phyloP scores from a whole-genome alignment of 1,139 yeast species.

The Blastobotrys malaysiensis region DNA sequence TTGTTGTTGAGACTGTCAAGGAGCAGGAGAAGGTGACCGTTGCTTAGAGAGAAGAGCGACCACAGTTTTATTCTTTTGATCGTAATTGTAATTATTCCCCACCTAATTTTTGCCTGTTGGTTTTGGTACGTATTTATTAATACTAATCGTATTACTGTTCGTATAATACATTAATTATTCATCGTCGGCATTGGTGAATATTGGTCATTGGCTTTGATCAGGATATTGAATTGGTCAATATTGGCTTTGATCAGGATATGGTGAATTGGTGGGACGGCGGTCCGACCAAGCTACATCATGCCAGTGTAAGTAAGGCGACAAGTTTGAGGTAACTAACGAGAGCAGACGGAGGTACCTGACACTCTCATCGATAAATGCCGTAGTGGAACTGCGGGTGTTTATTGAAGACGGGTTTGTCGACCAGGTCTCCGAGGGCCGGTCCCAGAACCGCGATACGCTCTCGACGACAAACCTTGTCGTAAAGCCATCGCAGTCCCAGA shows the following conservation, averaged over 20 bases:
- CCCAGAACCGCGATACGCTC: background rate
- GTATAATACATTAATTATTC: background rate
- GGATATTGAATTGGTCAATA: too few species aligned
- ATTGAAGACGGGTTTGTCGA: slow-evolving; percentile 1
- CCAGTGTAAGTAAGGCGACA: background rate
- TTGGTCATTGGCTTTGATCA: too few species aligned
- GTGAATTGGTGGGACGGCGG: too few species aligned
- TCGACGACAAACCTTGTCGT: background rate
- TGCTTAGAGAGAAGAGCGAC: background rate
- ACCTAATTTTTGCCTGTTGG: background rate
- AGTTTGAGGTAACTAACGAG: background rate
- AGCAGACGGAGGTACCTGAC: slow-evolving; percentile 7
- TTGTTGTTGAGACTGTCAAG: slow-evolving; percentile 13
- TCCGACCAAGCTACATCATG: too few species aligned
- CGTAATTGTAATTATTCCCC: background rate
- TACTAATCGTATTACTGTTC: background rate
- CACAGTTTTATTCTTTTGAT: background rate
- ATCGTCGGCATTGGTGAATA: too few species aligned
- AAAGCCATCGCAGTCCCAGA: background rate
- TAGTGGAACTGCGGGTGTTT: slow-evolving; percentile 7
- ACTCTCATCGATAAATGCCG: background rate
- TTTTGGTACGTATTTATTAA: slow-evolving; percentile 1
- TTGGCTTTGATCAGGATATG: too few species aligned
- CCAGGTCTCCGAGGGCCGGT: background rate
- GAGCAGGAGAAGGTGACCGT: slow-evolving; percentile 13